Percentiles rank a stretch among this genome's conserved stretches.
phyloP scores from a whole-genome alignment of 768 basidiomycete species.

The Kwoniella sp. region DNA sequence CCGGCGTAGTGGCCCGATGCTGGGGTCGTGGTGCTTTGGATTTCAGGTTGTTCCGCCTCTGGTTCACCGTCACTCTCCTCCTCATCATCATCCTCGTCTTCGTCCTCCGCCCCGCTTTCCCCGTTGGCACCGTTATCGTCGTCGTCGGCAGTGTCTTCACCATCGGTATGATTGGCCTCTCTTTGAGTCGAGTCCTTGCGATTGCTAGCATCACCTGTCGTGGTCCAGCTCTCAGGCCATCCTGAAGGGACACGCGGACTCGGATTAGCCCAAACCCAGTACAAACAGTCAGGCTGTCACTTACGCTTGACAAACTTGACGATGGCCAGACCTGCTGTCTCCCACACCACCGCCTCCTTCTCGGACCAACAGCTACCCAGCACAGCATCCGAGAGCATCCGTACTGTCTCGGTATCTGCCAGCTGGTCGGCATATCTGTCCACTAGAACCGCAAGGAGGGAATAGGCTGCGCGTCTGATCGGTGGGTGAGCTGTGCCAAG shows the following conservation, averaged over 20 bases:
- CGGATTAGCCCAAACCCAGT: background rate
- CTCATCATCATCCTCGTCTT: slow-evolving; percentile 46
- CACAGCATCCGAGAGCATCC: slow-evolving; percentile 53
- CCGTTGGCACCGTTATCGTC: too few species aligned
- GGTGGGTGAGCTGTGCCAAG: slow-evolving; percentile 67
- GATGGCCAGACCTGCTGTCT: slow-evolving; percentile 65
- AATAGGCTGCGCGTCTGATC: slow-evolving; percentile 70
- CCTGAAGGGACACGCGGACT: slow-evolving; percentile 52
- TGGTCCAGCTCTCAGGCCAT: slow-evolving; percentile 63
- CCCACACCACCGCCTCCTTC: slow-evolving; percentile 64
- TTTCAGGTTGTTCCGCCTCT: background rate
- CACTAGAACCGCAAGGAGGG: slow-evolving; percentile 55
- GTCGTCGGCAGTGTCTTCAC: slow-evolving; percentile 3
- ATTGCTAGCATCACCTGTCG: slow-evolving; percentile 30
- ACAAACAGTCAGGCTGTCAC: slow-evolving; percentile 17
- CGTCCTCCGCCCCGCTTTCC: too few species aligned
- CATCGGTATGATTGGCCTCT: slow-evolving; percentile 26
- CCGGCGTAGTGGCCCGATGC: slow-evolving; percentile 57
- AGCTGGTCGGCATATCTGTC: slow-evolving; percentile 54
- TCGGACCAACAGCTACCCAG: slow-evolving; percentile 58
- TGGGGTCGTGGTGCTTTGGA: background rate
- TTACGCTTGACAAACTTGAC: slow-evolving; percentile 68
- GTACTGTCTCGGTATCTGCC: slow-evolving; percentile 47
- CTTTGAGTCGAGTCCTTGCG: slow-evolving; percentile 2
- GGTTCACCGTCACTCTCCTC: slow-evolving; percentile 51